Percentiles rank a stretch among this genome's conserved stretches.
Conservation (phyloP, 805 yeast genomes). For the Ogataea nonfermentans region DNA sequence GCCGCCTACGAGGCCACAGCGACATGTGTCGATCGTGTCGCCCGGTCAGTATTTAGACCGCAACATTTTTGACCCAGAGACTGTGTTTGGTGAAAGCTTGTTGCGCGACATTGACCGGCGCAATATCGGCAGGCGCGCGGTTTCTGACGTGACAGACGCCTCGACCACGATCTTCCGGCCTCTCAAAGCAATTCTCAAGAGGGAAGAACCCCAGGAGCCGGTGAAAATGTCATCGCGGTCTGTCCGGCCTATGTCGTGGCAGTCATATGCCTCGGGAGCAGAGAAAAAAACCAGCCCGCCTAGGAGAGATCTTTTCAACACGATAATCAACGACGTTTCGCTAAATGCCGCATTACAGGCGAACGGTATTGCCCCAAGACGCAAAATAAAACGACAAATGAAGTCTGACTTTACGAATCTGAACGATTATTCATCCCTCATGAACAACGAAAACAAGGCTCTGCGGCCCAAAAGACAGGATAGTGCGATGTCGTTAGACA, state of each 20-base stretch:
- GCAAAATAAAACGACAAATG: conserved; percentile 11
- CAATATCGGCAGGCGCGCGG: conserved; percentile 10
- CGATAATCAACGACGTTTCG: conserved; percentile 37
- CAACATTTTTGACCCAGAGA: neutral
- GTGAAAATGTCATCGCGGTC: conserved; percentile 3
- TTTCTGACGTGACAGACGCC: conserved; percentile 15
- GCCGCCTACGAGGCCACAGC: conserved; percentile 5
- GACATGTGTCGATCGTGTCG: conserved; percentile 10
- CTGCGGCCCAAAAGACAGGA: conserved; percentile 6
- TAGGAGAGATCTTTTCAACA: conserved; percentile 27
- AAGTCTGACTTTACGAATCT: conserved; percentile 21
- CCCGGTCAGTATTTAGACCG: conserved; percentile 3
- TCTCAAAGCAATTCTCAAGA: conserved; percentile 8
- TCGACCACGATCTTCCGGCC: conserved; percentile 18
- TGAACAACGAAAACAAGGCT: conserved; percentile 20
- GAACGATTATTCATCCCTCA: conserved; percentile 16
- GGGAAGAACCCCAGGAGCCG: conserved; percentile 5
- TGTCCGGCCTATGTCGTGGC: conserved; percentile 6
- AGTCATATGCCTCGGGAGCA: neutral
- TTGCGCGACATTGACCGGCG: conserved; percentile 5
- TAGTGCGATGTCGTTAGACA: conserved; percentile 11
- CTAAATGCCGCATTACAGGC: conserved; percentile 40
- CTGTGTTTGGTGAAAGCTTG: conserved; percentile 4
- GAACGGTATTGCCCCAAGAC: conserved; percentile 26
- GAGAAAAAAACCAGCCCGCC: conserved; percentile 1